These are phyloP conservation scores for Termitomyces sp. DNA, from an alignment of 768 basidiomycete genomes.

Conservation along the genomic window DNA sequence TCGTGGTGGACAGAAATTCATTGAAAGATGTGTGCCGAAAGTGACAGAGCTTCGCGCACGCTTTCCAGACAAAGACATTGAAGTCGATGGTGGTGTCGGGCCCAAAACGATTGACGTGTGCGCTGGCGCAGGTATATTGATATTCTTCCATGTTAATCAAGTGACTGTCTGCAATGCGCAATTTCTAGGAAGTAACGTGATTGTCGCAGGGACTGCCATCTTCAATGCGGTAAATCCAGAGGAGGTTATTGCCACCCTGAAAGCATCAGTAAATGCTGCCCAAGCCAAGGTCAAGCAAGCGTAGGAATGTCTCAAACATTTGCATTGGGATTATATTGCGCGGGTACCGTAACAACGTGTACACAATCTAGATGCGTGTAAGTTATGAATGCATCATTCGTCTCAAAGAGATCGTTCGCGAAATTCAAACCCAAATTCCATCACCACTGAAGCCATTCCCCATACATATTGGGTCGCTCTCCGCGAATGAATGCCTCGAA, in stretches of 20 bases:
- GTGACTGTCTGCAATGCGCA: background rate
- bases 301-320: background rate
- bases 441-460: slow-evolving; percentile 66
- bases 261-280: slow-evolving; percentile 61
- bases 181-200: slow-evolving; percentile 85
- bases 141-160: background rate
- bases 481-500: slow-evolving; percentile 91
- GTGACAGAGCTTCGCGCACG: slow-evolving; percentile 84
- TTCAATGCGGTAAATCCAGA: slow-evolving; percentile 79
- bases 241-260: slow-evolving; percentile 68
- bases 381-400: background rate
- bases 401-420: background rate
- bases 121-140: slow-evolving; percentile 71
- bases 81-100: slow-evolving; percentile 98
- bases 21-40: slow-evolving; percentile 89
- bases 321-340: background rate
- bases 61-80: slow-evolving; percentile 93
- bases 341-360: background rate
- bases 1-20: slow-evolving; percentile 93
- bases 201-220: slow-evolving; percentile 96
- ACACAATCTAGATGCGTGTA: slow-evolving; percentile 1
- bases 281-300: slow-evolving; percentile 38
- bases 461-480: slow-evolving; percentile 94
- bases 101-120: slow-evolving; percentile 84
- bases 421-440: background rate